phyloP scores from a whole-genome alignment of 495 filamentous ascomycete genomes.

The Apiosordaria backusii region DNA sequence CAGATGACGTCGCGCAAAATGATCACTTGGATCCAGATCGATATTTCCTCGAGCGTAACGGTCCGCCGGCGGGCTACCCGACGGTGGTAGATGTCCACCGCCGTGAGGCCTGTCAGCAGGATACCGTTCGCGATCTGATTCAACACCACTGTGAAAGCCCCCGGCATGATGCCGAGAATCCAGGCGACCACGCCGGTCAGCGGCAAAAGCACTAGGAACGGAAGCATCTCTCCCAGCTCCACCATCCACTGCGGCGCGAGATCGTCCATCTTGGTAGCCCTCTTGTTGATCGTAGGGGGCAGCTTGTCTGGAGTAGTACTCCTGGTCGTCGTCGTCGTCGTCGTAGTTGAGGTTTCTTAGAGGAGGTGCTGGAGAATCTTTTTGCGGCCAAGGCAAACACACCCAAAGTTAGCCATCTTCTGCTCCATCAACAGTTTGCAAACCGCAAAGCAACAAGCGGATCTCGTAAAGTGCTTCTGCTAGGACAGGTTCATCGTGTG shows the following conservation, averaged over 20 bases:
- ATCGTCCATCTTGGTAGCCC: constrained; percentile 6
- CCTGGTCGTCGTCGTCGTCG: constrained; percentile 19
- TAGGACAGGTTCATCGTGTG: constrained; percentile 19
- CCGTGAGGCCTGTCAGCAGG: no score
- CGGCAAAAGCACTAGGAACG: no score
- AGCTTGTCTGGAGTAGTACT: not conserved
- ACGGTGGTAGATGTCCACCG: no score
- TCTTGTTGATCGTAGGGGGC: no score
- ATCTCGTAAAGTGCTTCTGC: constrained; percentile 2
- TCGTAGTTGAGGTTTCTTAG: constrained; percentile 33
- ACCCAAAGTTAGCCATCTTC: constrained; percentile 32
- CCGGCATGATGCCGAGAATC: no score
- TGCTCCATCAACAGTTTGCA: constrained; percentile 15
- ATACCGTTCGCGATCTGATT: no score
- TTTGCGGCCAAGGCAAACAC: constrained; percentile 12
- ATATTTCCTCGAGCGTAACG: no score
- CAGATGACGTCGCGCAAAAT: not conserved
- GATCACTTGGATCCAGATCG: not conserved
- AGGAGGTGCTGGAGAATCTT: constrained; percentile 24
- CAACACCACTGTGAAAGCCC: no score
- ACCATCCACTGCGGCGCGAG: no score
- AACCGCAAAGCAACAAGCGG: constrained; percentile 10
- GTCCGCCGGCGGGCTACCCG: no score
- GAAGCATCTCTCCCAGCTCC: no score
- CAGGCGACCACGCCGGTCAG: no score